Evolutionary conservation across 2,329 filamentous ascomycete species (phyloP), one percentile per base, ranked within the genome.

Genomic region (Pseudogymnoascus pannorum): DNA sequence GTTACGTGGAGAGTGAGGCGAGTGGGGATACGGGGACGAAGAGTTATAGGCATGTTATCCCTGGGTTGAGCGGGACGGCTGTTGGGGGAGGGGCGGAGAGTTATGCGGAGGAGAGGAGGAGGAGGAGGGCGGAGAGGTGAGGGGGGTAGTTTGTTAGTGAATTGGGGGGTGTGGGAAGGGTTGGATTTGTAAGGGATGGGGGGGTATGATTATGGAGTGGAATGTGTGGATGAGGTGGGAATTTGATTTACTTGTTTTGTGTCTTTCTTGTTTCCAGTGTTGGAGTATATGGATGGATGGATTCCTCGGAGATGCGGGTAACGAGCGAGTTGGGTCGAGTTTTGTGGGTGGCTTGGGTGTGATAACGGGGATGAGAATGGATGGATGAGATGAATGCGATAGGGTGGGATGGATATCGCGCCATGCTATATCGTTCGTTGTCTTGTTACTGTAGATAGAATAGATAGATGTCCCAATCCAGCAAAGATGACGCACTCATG

Each of bases 11-110:
- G 6, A 66, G 61, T n/a, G 67, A 65, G 18, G 57, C 63, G 9
- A 66, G 64, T 59, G 67, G 66, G 24, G 71, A 72, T 58, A 61
- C 67, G 7, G 72, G 72, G 2, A 73, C 72, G 5, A 73, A 73
- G 66, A 69, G 60, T 16, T 74, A 74, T 65, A 68, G 68, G 60
- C 71, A 72, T 64, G 61, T 60, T 35, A 72, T 73, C 63, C 72
- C 72, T 11, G 72, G 70, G 0, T 48, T 74, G 48, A 58, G 44
- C 18, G 57, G 60, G 31, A 33, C 29, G 16, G 57, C 57, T n/a
- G n/a, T n/a, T n/a, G n/a, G n/a, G 20, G 36, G 29, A 59, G 22
- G 22, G 38, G 68, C 66, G 36, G 63, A 51, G 18, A 51, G 44
- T 24, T 64, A 63, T 44, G 62, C 57, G 4, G 66, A 63, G 22